Conservation (phyloP, 108 stramenopile species). For the Bacterosira constricta region DNA sequence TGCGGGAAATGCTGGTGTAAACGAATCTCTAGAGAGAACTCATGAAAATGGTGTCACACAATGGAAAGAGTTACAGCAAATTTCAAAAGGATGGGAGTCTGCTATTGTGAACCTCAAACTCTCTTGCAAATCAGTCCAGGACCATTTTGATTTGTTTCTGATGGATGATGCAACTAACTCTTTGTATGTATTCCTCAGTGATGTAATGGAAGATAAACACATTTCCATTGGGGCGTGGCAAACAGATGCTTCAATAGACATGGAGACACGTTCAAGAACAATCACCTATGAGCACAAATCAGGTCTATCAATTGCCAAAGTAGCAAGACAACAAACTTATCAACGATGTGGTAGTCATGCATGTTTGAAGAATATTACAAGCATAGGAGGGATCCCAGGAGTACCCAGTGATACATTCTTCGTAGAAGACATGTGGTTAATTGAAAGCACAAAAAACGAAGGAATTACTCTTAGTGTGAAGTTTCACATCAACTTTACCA, state of each 20-base stretch:
- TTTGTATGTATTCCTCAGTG: conserved; percentile 19
- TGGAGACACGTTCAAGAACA: conserved; percentile 12
- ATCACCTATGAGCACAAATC: conserved; percentile 31
- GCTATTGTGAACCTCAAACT: conserved; percentile 26
- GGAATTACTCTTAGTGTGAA: conserved; percentile 45
- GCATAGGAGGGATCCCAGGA: conserved; percentile 18
- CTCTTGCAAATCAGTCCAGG: conserved; percentile 9
- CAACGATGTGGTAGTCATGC: conserved; percentile 26
- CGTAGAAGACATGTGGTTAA: conserved; percentile 70
- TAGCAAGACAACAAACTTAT: conserved; percentile 38
- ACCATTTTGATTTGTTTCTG: conserved; percentile 34
- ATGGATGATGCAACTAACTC: conserved; percentile 23
- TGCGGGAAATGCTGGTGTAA: not conserved
- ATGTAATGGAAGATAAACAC: conserved; percentile 58
- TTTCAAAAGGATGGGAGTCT: not conserved
- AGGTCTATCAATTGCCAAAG: conserved; percentile 18
- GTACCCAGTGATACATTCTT: conserved; percentile 61
- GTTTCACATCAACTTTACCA: conserved; percentile 59
- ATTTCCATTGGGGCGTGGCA: conserved; percentile 26
- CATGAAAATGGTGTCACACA: not conserved
- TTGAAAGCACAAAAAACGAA: conserved; percentile 43
- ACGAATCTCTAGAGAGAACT: not conserved
- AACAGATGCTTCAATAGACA: conserved; percentile 19
- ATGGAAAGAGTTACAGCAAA: not conserved
- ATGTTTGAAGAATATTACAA: conserved; percentile 35